Conservation (phyloP, 164 flowering plant species). For the Chloranthus sessilifolius region DNA sequence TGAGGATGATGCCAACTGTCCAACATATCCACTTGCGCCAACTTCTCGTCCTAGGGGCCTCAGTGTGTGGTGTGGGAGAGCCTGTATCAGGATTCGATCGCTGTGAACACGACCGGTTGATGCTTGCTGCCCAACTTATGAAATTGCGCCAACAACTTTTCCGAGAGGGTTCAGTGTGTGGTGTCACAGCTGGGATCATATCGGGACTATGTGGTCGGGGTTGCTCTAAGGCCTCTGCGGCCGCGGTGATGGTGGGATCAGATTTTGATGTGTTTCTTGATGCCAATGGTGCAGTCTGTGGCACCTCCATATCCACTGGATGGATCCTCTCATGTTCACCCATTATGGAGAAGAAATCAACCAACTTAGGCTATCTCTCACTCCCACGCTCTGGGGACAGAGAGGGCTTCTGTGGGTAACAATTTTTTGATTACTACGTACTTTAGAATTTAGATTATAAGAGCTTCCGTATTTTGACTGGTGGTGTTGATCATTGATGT, state of each 20-base stretch:
- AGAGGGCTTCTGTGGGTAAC: too few relatives aligned
- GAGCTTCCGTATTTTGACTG: too few relatives aligned
- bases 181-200: conserved; percentile 25
- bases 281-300: conserved; percentile 42
- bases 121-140: conserved; percentile 52
- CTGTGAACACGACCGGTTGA: conserved; percentile 37
- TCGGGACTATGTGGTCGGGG: conserved; percentile 20
- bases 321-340: conserved; percentile 54
- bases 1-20: conserved; percentile 40
- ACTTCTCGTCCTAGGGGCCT: conserved; percentile 41
- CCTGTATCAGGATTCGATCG: too few relatives aligned
- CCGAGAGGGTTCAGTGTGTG: conserved; percentile 36
- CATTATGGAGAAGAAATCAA: conserved; percentile 28
- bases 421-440: too few relatives aligned
- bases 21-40: conserved; percentile 62
- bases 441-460: too few relatives aligned
- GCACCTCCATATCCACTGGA: conserved; percentile 45
- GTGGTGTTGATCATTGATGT: too few relatives aligned
- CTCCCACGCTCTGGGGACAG: too few relatives aligned
- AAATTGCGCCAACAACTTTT: conserved; percentile 45
- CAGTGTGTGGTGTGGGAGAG: too few relatives aligned
- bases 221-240: conserved; percentile 1
- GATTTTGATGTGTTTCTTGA: conserved; percentile 33
- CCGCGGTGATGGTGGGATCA: conserved; percentile 36
- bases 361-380: too few relatives aligned